phyloP scores from a whole-genome alignment of 495 filamentous ascomycete genomes.

The Bacidia gigantensis region DNA sequence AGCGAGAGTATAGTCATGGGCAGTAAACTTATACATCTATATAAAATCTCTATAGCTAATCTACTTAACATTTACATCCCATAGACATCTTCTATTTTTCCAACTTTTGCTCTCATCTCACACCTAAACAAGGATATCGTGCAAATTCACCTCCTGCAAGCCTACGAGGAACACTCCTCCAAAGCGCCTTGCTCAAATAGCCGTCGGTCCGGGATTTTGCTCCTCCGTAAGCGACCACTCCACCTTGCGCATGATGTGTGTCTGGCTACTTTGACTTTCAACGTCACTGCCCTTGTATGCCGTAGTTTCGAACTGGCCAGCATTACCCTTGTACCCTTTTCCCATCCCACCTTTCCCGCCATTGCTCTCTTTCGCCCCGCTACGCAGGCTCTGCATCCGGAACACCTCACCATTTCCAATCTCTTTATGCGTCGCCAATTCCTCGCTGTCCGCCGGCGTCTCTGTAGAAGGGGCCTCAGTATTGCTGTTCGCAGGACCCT shows the following conservation, averaged over 20 bases:
- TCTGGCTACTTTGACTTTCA: conserved; percentile 14
- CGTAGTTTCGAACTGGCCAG: conserved; percentile 2
- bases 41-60: not conserved
- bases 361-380: conserved; percentile 1
- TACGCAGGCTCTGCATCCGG: conserved; percentile 1
- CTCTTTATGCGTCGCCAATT: not conserved
- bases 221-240: conserved; percentile 6
- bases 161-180: not conserved
- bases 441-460: conserved; percentile 1
- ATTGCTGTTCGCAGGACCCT: not conserved
- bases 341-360: not conserved
- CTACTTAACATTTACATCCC: not conserved
- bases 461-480: not conserved
- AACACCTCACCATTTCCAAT: conserved; percentile 1
- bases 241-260: conserved; percentile 7
- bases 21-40: too few relatives aligned
- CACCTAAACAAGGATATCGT: not conserved
- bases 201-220: not conserved
- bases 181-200: not conserved
- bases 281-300: not conserved
- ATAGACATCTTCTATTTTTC: not conserved
- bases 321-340: not conserved
- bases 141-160: not conserved
- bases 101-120: not conserved
- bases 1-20: too few relatives aligned